A percentile compares a stretch with the other conserved stretches of the same genome.
These are phyloP conservation scores for Phylloporus sp. DNA, from an alignment of 1,284 basidiomycete genomes.

Conservation along the genomic window DNA sequence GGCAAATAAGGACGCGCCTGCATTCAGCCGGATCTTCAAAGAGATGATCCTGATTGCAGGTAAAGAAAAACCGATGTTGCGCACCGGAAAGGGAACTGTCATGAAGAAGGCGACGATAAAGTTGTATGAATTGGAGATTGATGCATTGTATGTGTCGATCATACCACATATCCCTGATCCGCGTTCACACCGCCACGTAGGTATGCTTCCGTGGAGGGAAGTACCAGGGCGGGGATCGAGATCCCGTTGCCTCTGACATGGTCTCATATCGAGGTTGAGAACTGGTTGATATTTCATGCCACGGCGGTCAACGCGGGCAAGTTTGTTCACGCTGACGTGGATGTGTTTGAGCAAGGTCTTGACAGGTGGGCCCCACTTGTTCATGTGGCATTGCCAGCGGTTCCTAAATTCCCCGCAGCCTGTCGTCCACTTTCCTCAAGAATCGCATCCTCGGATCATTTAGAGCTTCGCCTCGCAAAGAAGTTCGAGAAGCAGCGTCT, in stretches of 20 bases:
- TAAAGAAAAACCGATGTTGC: constrained; percentile 30
- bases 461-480: neutral
- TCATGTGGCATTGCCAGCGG: no score
- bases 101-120: constrained; percentile 31
- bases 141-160: constrained; percentile 20
- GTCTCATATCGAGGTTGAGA: constrained; percentile 23
- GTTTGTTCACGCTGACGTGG: constrained; percentile 11
- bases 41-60: constrained; percentile 36
- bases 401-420: constrained; percentile 6
- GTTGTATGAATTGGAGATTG: constrained; percentile 33
- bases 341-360: constrained; percentile 34
- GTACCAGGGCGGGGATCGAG: constrained; percentile 13
- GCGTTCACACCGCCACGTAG: neutral
- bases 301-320: constrained; percentile 25
- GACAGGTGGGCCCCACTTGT: constrained; percentile 26
- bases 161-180: neutral
- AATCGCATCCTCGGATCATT: neutral
- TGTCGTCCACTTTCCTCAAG: constrained; percentile 12
- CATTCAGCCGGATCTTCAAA: constrained; percentile 40
- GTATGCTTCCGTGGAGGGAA: constrained; percentile 24
- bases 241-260: constrained; percentile 23
- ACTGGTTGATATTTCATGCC: constrained; percentile 33
- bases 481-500: constrained; percentile 10
- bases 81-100: constrained; percentile 35
- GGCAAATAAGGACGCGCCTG: constrained; percentile 38